A percentile compares a stretch with the other conserved stretches of the same genome.
Conservation (phyloP, 768 basidiomycete species). For the Amanita muscaria region DNA sequence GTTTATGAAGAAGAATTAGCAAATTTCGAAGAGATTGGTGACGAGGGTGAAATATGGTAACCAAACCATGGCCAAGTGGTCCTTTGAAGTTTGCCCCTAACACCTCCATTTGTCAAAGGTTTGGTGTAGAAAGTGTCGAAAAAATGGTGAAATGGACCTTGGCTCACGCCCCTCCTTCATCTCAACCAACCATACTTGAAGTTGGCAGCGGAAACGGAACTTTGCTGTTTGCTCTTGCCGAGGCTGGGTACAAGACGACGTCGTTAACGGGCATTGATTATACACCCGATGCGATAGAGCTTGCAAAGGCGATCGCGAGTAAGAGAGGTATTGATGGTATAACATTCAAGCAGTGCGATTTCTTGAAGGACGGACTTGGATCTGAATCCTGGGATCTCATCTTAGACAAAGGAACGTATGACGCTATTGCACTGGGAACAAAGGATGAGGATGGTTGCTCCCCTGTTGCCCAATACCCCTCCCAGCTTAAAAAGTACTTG, state of each 20-base stretch:
- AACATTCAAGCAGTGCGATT: conserved; percentile 54
- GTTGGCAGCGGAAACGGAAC: conserved; percentile 78
- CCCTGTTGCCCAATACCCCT: conserved; percentile 53
- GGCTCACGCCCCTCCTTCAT: conserved; percentile 40
- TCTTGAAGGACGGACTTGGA: conserved; percentile 46
- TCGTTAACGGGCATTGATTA: conserved; percentile 67
- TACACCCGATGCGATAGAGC: conserved; percentile 58
- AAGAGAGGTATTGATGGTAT: conserved; percentile 34
- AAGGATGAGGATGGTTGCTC: conserved; percentile 45
- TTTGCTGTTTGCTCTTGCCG: conserved; percentile 59
- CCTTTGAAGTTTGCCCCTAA: neutral
- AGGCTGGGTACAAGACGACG: conserved; percentile 51
- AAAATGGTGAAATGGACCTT: conserved; percentile 75
- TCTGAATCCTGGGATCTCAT: conserved; percentile 57
- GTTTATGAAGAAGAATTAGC: conserved; percentile 64
- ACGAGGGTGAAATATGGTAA: conserved; percentile 83
- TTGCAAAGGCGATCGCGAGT: conserved; percentile 50
- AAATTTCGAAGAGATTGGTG: conserved; percentile 70
- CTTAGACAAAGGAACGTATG: conserved; percentile 84
- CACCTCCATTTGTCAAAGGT: conserved; percentile 39
- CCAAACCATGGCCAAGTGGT: conserved; percentile 13
- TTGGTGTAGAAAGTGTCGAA: conserved; percentile 64
- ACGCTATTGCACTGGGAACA: conserved; percentile 69
- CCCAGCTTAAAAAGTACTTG: conserved; percentile 44
- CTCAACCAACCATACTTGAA: conserved; percentile 53